phyloP scores from a whole-genome alignment of 148 eudicot species.

The Diospyros lotus region DNA sequence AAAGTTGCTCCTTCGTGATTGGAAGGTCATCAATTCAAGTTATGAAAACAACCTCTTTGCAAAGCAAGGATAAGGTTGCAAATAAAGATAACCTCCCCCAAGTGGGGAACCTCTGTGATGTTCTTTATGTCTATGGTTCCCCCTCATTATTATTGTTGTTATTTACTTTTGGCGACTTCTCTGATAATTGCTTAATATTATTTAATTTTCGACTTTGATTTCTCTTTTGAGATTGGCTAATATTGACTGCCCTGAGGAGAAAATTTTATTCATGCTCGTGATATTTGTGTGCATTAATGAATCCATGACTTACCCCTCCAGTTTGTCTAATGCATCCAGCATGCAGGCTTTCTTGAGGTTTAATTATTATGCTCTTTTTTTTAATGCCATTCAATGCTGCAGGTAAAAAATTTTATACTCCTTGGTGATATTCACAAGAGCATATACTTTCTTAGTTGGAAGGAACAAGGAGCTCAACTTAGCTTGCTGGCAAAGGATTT shows the following conservation, averaged over 20 bases:
- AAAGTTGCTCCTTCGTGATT: too few relatives aligned
- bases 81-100: too few relatives aligned
- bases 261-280: background rate
- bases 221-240: too few relatives aligned
- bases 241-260: background rate
- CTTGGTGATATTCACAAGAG: conserved; percentile 95
- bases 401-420: conserved; percentile 97
- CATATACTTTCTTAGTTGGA: conserved; percentile 93
- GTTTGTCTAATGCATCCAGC: background rate
- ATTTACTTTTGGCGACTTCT: background rate
- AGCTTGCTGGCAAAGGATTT: conserved; percentile 89
- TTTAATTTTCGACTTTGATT: too few relatives aligned
- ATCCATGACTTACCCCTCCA: background rate
- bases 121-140: too few relatives aligned
- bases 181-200: background rate
- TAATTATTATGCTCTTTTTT: background rate
- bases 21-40: too few relatives aligned
- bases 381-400: conserved; percentile 22
- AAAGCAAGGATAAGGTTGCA: too few relatives aligned
- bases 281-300: background rate
- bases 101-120: too few relatives aligned
- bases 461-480: conserved; percentile 94
- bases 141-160: background rate
- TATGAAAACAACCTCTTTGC: too few relatives aligned
- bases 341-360: background rate